Evolutionary conservation across 2,329 filamentous ascomycete species (phyloP), one percentile per base, ranked within the genome.

Genomic region (Sporothrix schenckii): DNA sequence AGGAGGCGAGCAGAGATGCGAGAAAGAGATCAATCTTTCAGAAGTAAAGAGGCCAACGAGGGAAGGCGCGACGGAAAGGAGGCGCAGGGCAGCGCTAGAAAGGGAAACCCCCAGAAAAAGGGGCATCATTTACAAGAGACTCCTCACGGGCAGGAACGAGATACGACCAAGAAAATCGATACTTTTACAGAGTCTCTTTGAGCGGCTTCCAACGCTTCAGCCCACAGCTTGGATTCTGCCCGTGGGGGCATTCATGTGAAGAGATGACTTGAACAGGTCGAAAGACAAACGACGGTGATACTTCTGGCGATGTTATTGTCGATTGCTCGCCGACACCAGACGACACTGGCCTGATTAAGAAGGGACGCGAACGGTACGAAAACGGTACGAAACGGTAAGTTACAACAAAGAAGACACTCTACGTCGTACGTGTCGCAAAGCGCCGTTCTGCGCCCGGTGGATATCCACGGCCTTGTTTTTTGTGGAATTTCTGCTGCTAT

Each of bases 1-100:
- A 34, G 16, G 13, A 19, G 4, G 16, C 47, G 47, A 50, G 41
- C 41, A 6, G 49, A 50, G 19, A 50, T 19, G 19, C 16, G 19
- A n/a, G 19, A 50, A 21, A 10, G 19, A 50, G 49, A 9, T n/a
- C 5, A 6, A 19, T 44, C 11, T 16, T 13, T 13, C 44, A 4
- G 14, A 13, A n/a, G 21, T 39, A 47, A 63, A 9, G 21, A 63
- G 21, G 21, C 11, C n/a, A 63, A 47, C 9, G 49, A 50, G 39
- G 58, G n/a, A 63, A 63, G 41, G 58, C 39, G 39, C 58, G 27
- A 63, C 39, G 11, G 58, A 27, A 58, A 61, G n/a, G 58, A 27
- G 58, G 58, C 58, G 58, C 58, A 63, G 58, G 39, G 58, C 58
- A 63, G 44, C 58, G 58, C 58, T 63, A 63, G 39, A 47, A 44